These are phyloP conservation scores for Agapanthus africanus DNA, from an alignment of 106 monocot species.

Conservation along the genomic window DNA sequence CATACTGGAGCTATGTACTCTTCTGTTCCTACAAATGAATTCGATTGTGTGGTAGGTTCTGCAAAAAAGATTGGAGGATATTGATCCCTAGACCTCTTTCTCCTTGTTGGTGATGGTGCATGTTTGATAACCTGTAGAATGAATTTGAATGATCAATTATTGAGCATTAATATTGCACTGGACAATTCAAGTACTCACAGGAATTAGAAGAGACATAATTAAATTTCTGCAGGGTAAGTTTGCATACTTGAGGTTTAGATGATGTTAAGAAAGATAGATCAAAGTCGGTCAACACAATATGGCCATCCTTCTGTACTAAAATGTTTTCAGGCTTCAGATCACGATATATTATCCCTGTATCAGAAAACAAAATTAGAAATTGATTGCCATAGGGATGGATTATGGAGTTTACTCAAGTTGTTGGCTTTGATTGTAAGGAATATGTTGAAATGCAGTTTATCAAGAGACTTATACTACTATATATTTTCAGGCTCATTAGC, in stretches of 20 bases:
- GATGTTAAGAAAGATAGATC: constrained; percentile 87
- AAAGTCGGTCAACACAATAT: constrained; percentile 83
- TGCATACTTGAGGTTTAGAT: constrained; percentile 78
- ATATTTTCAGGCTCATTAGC: too few species aligned
- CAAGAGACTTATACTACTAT: not conserved
- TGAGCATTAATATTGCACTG: not conserved
- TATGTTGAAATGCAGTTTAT: not conserved
- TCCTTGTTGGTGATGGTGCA: constrained; percentile 27
- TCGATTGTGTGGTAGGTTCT: constrained; percentile 90
- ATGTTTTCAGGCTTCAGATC: constrained; percentile 99
- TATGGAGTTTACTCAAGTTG: not conserved
- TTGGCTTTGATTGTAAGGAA: not conserved
- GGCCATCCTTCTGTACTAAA: constrained; percentile 88
- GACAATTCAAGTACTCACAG: not conserved
- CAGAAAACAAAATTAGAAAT: constrained; percentile 11
- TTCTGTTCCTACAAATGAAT: constrained; percentile 98
- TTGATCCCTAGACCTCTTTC: constrained; percentile 53
- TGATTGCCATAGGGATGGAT: not conserved
- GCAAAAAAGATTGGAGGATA: constrained; percentile 69
- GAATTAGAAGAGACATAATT: not conserved
- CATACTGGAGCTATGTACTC: constrained; percentile 97
- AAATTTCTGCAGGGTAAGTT: not conserved
- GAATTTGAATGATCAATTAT: not conserved
- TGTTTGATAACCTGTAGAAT: constrained; percentile 61
- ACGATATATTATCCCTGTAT: constrained; percentile 89